Evolutionary conservation across 805 yeast genomes (phyloP), one percentile per base, ranked within the genome.

Genomic region (Candida saitoana): DNA sequence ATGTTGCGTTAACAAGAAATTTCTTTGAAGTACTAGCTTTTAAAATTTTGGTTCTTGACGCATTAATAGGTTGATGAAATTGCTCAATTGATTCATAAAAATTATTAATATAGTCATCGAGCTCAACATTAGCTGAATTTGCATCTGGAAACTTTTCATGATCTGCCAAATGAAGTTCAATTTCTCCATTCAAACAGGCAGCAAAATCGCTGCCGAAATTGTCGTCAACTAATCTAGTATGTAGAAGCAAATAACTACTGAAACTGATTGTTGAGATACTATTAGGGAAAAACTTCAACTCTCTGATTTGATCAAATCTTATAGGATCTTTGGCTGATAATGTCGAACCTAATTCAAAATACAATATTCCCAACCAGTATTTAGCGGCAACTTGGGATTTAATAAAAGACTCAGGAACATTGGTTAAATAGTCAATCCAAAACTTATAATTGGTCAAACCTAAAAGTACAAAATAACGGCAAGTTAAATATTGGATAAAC

Each of bases 301-400:
- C 55, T 19, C 42, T 36, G 5, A 54, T 17, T 29, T 44, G 43
- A 3, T 47, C 43, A 51, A 55, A 2, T 43, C 39, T 29, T 62
- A 50, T 36, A 4, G 38, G 38, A 9, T 17, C 6, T n/a, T 48
- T 49, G 14, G 43, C 42, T 7, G 59, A 47, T 40, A 56, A 50
- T 16, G 37, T 39, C 16, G 29, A 22, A 7, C 60, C 51, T 9
- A 59, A 49, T 41, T 46, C 48, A 18, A 34, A 47, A 42, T 54
- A 56, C 24, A 69, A 47, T 15, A 57, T 46, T 15, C 58, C 62
- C 8, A 60, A 49, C 74, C 74, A 69, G 29, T 54, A 45, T 36
- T 57, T 58, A 5, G 64, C 65, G 3, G 67, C 62, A 8, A 67
- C 59, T 33, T 64, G 62, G 9, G 65, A 55, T 44, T 58, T 59